Percentiles rank a stretch among this genome's conserved stretches.
Conservation (phyloP, 352 stramenopile genomes). For the Pythium brachiatum region DNA sequence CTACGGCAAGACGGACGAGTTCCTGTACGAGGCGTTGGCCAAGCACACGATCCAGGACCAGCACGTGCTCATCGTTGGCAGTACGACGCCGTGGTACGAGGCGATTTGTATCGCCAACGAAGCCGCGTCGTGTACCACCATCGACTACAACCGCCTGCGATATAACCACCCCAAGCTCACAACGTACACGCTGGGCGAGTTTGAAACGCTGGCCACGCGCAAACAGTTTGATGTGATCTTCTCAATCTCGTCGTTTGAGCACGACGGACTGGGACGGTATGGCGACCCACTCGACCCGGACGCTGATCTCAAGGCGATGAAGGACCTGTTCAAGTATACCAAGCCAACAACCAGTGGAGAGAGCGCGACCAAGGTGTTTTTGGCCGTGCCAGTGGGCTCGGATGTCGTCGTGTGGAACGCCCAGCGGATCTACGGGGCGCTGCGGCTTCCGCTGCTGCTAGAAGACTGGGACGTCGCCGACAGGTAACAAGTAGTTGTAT, state of each 20-base stretch:
- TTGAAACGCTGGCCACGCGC: constrained; percentile 13
- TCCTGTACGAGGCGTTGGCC: constrained; percentile 25
- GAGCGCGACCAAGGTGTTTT: constrained; percentile 28
- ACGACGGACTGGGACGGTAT: constrained; percentile 70
- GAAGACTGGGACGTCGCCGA: constrained; percentile 38
- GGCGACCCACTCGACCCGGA: constrained; percentile 56
- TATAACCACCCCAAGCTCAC: constrained; percentile 34
- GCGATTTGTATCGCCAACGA: constrained; percentile 31
- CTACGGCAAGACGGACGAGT: constrained; percentile 31
- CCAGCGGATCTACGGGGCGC: constrained; percentile 47
- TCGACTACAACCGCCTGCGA: constrained; percentile 34
- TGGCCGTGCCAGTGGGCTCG: constrained; percentile 46
- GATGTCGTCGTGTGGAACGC: constrained; percentile 58
- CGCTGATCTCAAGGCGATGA: constrained; percentile 56
- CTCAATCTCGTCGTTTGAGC: constrained; percentile 50
- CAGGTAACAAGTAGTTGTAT: too few relatives aligned
- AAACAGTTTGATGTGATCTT: constrained; percentile 35
- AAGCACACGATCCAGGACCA: constrained; percentile 30
- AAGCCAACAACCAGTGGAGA: constrained; percentile 6
- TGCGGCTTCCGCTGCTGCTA: constrained; percentile 49
- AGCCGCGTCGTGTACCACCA: constrained; percentile 37
- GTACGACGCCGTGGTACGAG: constrained; percentile 40
- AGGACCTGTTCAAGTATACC: constrained; percentile 26
- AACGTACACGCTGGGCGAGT: constrained; percentile 38
- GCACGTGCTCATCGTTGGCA: constrained; percentile 40